Base-by-base conservation (phyloP, 2,329 filamentous ascomycete species). In the Trichoderma sp. region DNA sequence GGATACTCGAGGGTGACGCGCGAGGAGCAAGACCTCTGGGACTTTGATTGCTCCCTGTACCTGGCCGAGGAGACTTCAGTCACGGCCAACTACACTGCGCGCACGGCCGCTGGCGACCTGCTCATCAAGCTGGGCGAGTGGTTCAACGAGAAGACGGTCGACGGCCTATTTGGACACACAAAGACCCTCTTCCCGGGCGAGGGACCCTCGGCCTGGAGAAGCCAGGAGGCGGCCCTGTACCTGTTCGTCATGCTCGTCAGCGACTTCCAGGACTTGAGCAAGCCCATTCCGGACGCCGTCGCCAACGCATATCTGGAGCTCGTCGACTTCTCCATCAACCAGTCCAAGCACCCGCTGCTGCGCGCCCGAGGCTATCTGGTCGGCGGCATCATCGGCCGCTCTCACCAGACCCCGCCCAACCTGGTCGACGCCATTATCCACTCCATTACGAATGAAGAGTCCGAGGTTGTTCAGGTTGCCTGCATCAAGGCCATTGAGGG, bases 11-110 rank as follows among this genome's bases (percentile, higher is more conserved):
- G 94, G 69, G 96, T 99, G 71, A 93, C 91, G 2, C 88, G 87
- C 30, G 95, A 99, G 76, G 95, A 98, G 74, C 92, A 97, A 78
- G 92, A 91, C 7, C 79, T 99, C 10, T 99, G 95, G 95, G 92
- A 97, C 71, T 92, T 97, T 68, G 95, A 99, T 76, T 90, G 96
- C 70, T 98, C 96, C 66, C 85, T 99, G 2, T 99, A 96, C 77
- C 83, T 99, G 54, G 94, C 93, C 0, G 95, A 99, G 77, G 94
- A 98, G 78, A 94, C 92, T 2, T 94, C 93, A 2, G 90, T 97
- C 19, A 97, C 93, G 14, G 91, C 93, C 39, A 98, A 98, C 76
- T 99, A 98, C 78, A 97, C 95, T 0, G 91, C 95, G 15, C 88
- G 95, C 70, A 96, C 92, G 19, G 95, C 94, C 47, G 95, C 92